Evolutionary conservation across 257 asterid species (phyloP).

Genomic region (Solanum megistacrolobum): DNA sequence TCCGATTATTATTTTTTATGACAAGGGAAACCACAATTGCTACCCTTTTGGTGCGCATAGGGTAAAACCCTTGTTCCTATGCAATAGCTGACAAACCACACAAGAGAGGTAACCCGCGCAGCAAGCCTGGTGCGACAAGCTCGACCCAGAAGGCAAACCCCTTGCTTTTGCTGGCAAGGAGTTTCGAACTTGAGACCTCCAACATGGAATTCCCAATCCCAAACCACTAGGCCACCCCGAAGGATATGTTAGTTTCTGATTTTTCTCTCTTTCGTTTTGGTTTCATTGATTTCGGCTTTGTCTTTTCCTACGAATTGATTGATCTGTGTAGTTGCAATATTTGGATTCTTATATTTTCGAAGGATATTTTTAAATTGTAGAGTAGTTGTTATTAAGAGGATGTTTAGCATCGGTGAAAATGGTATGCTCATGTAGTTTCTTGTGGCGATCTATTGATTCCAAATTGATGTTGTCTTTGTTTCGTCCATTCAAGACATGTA

Average conservation of each 20-base stretch:
- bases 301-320: background rate
- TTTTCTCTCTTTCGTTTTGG: background rate
- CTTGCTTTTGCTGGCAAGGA: background rate
- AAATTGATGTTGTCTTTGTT: background rate
- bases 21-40: background rate
- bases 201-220: background rate
- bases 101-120: background rate
- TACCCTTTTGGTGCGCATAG: background rate
- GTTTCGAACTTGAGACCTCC: background rate
- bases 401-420: background rate
- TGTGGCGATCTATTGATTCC: background rate
- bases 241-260: background rate
- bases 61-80: background rate
- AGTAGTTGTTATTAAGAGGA: background rate
- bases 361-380: background rate
- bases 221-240: background rate
- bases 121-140: background rate
- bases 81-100: background rate
- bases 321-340: background rate
- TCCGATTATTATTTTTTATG: too few species aligned
- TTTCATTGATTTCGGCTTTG: background rate
- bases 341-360: background rate
- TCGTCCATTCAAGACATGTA: background rate
- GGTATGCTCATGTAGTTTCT: background rate
- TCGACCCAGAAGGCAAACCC: background rate